phyloP scores from a whole-genome alignment of 2,329 filamentous ascomycete species.

The Hypoxylon sp. region DNA sequence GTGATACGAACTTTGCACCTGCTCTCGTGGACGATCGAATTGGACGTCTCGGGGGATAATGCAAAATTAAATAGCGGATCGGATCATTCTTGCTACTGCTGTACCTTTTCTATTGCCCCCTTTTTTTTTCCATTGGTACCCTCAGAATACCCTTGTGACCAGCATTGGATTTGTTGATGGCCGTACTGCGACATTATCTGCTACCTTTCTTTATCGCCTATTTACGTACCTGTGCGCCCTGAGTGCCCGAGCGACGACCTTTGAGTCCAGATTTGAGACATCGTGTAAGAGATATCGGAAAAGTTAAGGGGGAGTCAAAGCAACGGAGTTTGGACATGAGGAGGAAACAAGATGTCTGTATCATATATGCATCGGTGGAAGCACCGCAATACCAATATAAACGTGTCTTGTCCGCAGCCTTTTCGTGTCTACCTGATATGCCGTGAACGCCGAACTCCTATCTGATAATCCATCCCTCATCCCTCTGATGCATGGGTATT shows the following conservation, averaged over 20 bases:
- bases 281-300: slow-evolving; percentile 12
- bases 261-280: slow-evolving; percentile 14
- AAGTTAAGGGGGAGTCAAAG: slow-evolving; percentile 13
- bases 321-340: slow-evolving; percentile 34
- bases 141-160: slow-evolving; percentile 40
- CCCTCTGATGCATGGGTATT: slow-evolving; percentile 35
- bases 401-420: slow-evolving; percentile 17
- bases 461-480: slow-evolving; percentile 16
- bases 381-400: slow-evolving; percentile 31
- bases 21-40: neutral
- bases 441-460: slow-evolving; percentile 24
- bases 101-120: neutral
- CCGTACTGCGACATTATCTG: slow-evolving; percentile 22
- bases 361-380: slow-evolving; percentile 32
- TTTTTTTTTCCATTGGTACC: slow-evolving; percentile 6
- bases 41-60: neutral
- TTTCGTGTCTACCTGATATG: neutral
- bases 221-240: neutral
- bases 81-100: neutral
- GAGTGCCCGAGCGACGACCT: slow-evolving; percentile 13
- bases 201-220: neutral
- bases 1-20: neutral
- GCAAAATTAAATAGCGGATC: neutral
- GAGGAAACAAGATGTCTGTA: slow-evolving; percentile 35
- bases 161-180: neutral